phyloP scores from a whole-genome alignment of 2,329 filamentous ascomycete genomes.

The Botrytis fabae region DNA sequence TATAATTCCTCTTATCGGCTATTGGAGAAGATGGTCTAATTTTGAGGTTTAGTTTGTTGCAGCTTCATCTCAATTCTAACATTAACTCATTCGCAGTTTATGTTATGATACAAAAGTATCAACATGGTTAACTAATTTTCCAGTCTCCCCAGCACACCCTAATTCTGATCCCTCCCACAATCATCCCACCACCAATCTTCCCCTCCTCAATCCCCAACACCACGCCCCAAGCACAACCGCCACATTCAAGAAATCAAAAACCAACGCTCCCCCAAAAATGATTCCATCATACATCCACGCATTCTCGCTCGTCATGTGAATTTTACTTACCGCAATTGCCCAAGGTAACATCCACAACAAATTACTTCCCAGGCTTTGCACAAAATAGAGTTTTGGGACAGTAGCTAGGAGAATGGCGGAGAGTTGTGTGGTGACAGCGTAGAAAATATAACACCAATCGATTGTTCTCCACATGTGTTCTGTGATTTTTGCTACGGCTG shows the following conservation, averaged over 20 bases:
- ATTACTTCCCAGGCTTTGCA: slow-evolving; percentile 66
- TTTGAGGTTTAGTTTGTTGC: neutral
- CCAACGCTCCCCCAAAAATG: slow-evolving; percentile 67
- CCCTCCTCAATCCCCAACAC: slow-evolving; percentile 28
- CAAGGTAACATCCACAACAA: slow-evolving; percentile 69
- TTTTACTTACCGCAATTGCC: slow-evolving; percentile 61
- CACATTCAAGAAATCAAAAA: slow-evolving; percentile 59
- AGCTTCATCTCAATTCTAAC: neutral
- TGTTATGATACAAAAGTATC: neutral
- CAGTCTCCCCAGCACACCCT: neutral
- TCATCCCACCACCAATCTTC: slow-evolving; percentile 14
- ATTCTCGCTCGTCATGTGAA: slow-evolving; percentile 50
- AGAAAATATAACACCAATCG: slow-evolving; percentile 70
- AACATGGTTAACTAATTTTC: neutral
- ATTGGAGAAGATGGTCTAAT: neutral
- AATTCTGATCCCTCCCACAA: neutral
- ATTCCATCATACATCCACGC: slow-evolving; percentile 68
- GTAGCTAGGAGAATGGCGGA: slow-evolving; percentile 64
- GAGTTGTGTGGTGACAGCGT: slow-evolving; percentile 64
- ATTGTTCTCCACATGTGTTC: slow-evolving; percentile 59
- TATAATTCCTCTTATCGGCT: neutral
- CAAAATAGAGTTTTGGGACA: slow-evolving; percentile 65
- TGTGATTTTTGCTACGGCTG: slow-evolving; percentile 59
- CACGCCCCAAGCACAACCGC: slow-evolving; percentile 27
- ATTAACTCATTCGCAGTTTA: neutral